Evolutionary conservation across 306 rosid species (phyloP).

Genomic region (Carpinus viminea): DNA sequence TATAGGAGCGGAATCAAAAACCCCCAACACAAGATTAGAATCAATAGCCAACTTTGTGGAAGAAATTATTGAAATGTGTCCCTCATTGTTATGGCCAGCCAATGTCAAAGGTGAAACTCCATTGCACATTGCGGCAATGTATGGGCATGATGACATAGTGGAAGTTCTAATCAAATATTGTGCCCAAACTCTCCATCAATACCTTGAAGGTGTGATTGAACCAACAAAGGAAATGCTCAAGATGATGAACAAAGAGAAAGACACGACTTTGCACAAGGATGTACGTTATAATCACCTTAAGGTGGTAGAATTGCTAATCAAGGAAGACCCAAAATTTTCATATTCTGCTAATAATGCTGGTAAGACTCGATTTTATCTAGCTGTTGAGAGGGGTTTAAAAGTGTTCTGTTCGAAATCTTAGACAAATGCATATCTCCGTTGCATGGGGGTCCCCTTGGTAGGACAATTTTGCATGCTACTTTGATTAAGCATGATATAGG

Average conservation of each 20-base stretch:
- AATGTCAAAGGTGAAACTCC: no score
- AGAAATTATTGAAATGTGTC: background rate
- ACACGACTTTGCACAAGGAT: conserved; percentile 15
- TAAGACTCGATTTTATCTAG: conserved; percentile 13
- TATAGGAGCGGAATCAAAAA: no score
- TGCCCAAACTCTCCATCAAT: background rate
- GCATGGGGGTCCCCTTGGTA: background rate
- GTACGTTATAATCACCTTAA: background rate
- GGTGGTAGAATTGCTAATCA: background rate
- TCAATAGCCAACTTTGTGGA: no score
- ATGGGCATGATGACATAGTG: background rate
- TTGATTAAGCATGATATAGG: background rate
- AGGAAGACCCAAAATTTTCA: background rate
- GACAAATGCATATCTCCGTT: background rate
- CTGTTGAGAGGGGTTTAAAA: background rate
- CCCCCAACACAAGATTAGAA: no score
- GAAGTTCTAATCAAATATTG: background rate
- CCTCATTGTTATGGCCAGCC: background rate
- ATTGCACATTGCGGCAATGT: conserved; percentile 10
- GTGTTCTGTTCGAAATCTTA: background rate
- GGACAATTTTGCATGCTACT: conserved; percentile 11
- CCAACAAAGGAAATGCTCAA: background rate
- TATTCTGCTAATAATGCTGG: background rate
- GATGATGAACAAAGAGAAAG: background rate
- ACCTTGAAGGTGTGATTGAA: background rate